phyloP scores from a whole-genome alignment of 768 basidiomycete genomes.

The Dacryopinax spathularia region DNA sequence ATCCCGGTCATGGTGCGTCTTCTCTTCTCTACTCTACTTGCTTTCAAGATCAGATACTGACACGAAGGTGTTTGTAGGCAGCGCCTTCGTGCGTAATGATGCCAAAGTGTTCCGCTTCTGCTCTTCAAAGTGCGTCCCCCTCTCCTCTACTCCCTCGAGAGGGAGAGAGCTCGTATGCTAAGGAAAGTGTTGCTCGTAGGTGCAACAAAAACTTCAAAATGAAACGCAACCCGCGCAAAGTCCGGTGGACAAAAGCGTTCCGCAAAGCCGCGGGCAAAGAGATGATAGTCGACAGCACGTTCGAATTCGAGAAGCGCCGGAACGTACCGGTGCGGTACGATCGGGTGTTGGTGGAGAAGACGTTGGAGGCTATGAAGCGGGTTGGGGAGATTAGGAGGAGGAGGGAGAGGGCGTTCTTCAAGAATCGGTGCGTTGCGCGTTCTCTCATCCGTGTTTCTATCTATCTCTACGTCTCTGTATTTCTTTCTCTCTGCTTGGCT shows the following conservation, averaged over 20 bases:
- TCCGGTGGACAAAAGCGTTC: conserved; percentile 99
- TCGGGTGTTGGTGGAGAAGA: conserved; percentile 82
- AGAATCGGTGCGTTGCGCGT: conserved; percentile 43
- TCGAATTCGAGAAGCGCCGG: conserved; percentile 97
- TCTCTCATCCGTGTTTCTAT: no score
- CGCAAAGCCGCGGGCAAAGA: conserved; percentile 97
- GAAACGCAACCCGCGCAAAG: conserved; percentile 99
- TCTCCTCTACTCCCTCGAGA: neutral
- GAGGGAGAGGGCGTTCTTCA: conserved; percentile 92
- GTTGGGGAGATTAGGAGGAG: conserved; percentile 80
- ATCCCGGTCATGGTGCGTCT: conserved; percentile 78
- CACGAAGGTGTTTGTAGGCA: conserved; percentile 36
- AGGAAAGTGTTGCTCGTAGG: conserved; percentile 30
- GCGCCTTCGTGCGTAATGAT: conserved; percentile 94
- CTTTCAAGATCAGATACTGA: neutral
- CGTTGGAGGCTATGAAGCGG: conserved; percentile 92
- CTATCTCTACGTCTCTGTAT: no score
- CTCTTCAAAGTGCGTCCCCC: conserved; percentile 67
- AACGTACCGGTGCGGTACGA: conserved; percentile 96
- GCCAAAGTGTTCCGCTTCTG: conserved; percentile 97
- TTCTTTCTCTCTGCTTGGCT: no score
- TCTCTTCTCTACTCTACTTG: neutral
- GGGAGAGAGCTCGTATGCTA: neutral
- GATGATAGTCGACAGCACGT: conserved; percentile 97
- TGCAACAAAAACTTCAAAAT: conserved; percentile 99